Base-by-base conservation (phyloP, 2,329 filamentous ascomycete genomes). In the Pseudocercospora macadamiae region DNA sequence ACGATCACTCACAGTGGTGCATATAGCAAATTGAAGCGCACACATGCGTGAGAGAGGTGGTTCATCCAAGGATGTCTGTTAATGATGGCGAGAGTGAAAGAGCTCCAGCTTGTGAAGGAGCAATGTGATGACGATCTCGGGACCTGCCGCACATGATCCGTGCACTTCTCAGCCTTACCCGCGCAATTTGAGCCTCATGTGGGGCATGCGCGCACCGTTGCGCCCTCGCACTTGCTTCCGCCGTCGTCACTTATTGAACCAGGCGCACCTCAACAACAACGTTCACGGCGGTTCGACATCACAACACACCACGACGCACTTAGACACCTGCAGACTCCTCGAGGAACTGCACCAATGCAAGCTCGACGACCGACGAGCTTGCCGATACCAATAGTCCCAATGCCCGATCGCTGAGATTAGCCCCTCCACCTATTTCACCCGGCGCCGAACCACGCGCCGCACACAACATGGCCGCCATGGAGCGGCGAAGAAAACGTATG, bases 401-500 rank as follows among this genome's bases (percentile, higher is more conserved):
- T 75, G 72, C 68, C 67, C 51, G 65, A 72, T 67, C 73, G 72
- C 65, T 75, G 68, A 61, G 36, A 56, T 49, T 54, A 49, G 44
- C 63, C 66, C 61, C 63, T 61, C 55, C 57, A 60, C 51, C 55
- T 57, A 55, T 54, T 61, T 57, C 56, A 55, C 57, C 56, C 62
- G 53, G 61, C 67, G 64, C 63, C 62, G 55, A 64, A 44, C 51
- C 60, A 62, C 63, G 64, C 68, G 63, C 57, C 59, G 58, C 47
- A 57, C 57, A 56, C 51, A 59, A 52, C n/a, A 68, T 66, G 63
- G 65, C 64, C 70, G 72, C 71, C 65, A 81, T 82, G 79, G 79
- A 82, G 71, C 74, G 79, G 71, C 74, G 75, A 59, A 77, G 77
- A 70, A 82, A 81, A 71, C 76, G 79, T 80, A 45, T 70, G 21